Evolutionary conservation across 2,329 filamentous ascomycete species (phyloP).

Genomic region (Monilinia vaccinii-corymbosi): DNA sequence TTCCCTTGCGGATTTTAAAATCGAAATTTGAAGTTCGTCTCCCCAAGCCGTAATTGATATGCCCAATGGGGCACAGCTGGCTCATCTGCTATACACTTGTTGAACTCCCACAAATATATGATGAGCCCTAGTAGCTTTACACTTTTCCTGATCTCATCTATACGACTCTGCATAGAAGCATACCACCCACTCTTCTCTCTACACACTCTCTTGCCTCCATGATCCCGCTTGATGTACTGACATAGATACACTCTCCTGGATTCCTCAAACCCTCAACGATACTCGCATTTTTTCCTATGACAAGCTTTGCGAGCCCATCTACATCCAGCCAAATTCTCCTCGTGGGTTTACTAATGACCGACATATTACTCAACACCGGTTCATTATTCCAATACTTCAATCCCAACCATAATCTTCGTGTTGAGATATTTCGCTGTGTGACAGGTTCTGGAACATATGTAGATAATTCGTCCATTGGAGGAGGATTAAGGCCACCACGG

Average conservation of each 20-base stretch:
- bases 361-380: constrained; percentile 56
- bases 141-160: constrained; percentile 24
- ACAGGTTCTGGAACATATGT: constrained; percentile 41
- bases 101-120: neutral
- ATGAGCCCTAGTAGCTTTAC: constrained; percentile 6
- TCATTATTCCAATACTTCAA: constrained; percentile 67
- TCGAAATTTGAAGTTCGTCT: neutral
- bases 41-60: neutral
- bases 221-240: constrained; percentile 58
- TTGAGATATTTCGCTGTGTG: constrained; percentile 50
- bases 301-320: constrained; percentile 45
- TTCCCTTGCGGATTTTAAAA: neutral
- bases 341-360: constrained; percentile 58
- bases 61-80: neutral
- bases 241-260: constrained; percentile 60
- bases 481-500: constrained; percentile 51
- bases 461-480: constrained; percentile 38
- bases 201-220: constrained; percentile 63
- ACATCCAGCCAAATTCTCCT: constrained; percentile 55
- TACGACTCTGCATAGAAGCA: constrained; percentile 54
- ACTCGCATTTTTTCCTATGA: constrained; percentile 48
- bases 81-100: constrained; percentile 4
- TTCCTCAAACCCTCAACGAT: constrained; percentile 54
- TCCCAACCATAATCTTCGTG: constrained; percentile 58
- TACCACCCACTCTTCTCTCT: constrained; percentile 58